Evolutionary conservation across 1,284 basidiomycete species (phyloP).

Genomic region (Leccinum colubrinum): DNA sequence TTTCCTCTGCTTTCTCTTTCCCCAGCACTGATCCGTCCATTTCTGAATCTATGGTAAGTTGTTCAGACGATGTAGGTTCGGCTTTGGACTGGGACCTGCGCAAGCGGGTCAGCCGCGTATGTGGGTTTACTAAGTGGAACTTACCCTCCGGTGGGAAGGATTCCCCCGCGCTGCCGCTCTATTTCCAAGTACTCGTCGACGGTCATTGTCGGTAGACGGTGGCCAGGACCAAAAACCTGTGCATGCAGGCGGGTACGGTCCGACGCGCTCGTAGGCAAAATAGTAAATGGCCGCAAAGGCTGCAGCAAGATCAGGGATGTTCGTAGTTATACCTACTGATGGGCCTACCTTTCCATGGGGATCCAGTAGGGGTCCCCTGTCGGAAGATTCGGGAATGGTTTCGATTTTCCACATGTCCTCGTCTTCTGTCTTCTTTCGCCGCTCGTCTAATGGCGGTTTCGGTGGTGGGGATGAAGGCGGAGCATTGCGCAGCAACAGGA

Average conservation of each 20-base stretch:
- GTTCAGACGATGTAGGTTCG: conserved; percentile 72
- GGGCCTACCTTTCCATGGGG: conserved; percentile 64
- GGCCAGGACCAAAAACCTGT: conserved; percentile 85
- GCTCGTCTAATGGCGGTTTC: conserved; percentile 36
- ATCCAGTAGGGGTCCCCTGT: conserved; percentile 70
- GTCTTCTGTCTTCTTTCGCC: conserved; percentile 36
- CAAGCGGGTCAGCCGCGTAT: conserved; percentile 11
- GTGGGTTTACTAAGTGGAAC: conserved; percentile 25
- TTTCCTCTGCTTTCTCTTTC: conserved; percentile 73
- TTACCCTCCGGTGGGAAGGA: conserved; percentile 86
- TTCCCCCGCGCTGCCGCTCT: conserved; percentile 81
- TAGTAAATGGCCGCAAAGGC: conserved; percentile 88
- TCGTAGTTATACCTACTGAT: neutral
- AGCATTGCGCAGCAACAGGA: conserved; percentile 65
- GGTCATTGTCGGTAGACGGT: conserved; percentile 93
- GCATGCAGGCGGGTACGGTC: conserved; percentile 71
- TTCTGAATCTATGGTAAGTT: conserved; percentile 76
- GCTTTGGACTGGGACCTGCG: conserved; percentile 66
- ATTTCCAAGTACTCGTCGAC: conserved; percentile 94
- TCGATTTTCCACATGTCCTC: conserved; percentile 82
- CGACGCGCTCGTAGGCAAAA: conserved; percentile 70
- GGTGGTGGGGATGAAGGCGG: conserved; percentile 41
- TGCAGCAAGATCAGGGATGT: conserved; percentile 29
- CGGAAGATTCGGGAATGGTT: conserved; percentile 41
- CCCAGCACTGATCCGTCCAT: conserved; percentile 77